phyloP scores from a whole-genome alignment of 2,329 filamentous ascomycete species.

The Aspergillus texensis region DNA sequence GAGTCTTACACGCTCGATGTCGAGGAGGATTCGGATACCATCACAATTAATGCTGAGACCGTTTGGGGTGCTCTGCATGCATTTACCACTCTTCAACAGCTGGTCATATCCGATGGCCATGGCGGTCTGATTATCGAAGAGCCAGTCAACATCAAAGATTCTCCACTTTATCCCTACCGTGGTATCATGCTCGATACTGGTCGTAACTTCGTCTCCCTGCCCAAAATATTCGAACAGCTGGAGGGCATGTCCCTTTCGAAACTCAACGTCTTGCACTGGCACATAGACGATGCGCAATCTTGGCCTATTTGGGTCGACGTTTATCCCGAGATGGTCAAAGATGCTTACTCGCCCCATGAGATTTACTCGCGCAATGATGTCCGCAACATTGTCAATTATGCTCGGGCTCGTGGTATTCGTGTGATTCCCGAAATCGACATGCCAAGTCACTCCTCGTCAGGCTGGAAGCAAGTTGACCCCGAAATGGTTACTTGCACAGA shows the following conservation, averaged over 20 bases:
- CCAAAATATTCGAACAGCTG: slow-evolving; percentile 58
- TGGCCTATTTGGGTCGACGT: slow-evolving; percentile 56
- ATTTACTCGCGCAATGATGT: slow-evolving; percentile 50
- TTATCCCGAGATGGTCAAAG: slow-evolving; percentile 57
- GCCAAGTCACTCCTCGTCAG: slow-evolving; percentile 60
- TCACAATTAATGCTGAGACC: slow-evolving; percentile 54
- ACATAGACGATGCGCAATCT: slow-evolving; percentile 58
- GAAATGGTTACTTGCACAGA: slow-evolving; percentile 59
- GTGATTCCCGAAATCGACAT: slow-evolving; percentile 65
- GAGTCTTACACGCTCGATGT: slow-evolving; percentile 59
- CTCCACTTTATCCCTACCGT: slow-evolving; percentile 56
- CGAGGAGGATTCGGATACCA: slow-evolving; percentile 38
- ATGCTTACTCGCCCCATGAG: slow-evolving; percentile 56
- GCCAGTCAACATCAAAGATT: slow-evolving; percentile 54
- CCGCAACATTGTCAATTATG: slow-evolving; percentile 52
- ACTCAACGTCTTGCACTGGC: slow-evolving; percentile 62
- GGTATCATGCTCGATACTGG: slow-evolving; percentile 60
- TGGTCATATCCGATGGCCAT: slow-evolving; percentile 53
- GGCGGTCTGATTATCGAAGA: slow-evolving; percentile 55
- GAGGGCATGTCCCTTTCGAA: slow-evolving; percentile 60
- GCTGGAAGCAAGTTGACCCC: slow-evolving; percentile 60
- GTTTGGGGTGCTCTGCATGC: slow-evolving; percentile 59
- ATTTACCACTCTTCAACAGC: slow-evolving; percentile 60
- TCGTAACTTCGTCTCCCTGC: slow-evolving; percentile 56
- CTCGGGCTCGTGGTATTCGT: slow-evolving; percentile 58